These are phyloP conservation scores for Aspergillus taichungensis DNA, from an alignment of 495 filamentous ascomycete genomes.

Conservation along the genomic window DNA sequence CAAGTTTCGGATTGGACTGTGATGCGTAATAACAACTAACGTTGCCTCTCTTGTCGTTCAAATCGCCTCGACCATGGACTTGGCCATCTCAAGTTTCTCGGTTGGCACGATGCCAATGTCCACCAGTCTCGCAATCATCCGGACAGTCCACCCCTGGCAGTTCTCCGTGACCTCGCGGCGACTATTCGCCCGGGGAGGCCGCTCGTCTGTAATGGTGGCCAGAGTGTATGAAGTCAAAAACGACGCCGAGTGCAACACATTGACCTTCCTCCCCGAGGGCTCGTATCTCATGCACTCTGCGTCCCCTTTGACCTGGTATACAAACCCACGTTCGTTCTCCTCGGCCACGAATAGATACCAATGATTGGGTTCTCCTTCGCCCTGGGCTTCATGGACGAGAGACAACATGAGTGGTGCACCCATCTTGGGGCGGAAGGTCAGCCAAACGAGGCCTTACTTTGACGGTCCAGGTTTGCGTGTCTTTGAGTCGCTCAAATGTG, in stretches of 20 bases:
- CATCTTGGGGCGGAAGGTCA: no score
- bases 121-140: slow-evolving; percentile 13
- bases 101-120: slow-evolving; percentile 10
- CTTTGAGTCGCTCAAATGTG: no score
- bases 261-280: slow-evolving; percentile 3
- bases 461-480: no score
- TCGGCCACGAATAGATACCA: slow-evolving; percentile 15
- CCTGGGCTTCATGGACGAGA: slow-evolving; percentile 12
- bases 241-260: neutral
- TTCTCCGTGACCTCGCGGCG: slow-evolving; percentile 12
- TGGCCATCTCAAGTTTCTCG: slow-evolving; percentile 12
- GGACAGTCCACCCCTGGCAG: slow-evolving; percentile 15
- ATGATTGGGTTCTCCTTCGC: slow-evolving; percentile 12
- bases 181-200: slow-evolving; percentile 10
- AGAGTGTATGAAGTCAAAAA: slow-evolving; percentile 6
- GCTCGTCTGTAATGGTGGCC: slow-evolving; percentile 8
- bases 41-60: neutral
- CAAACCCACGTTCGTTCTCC: slow-evolving; percentile 10
- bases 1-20: no score
- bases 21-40: no score
- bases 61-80: slow-evolving; percentile 11
- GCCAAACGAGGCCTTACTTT: no score
- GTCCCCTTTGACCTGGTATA: slow-evolving; percentile 16
- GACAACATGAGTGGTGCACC: no score
- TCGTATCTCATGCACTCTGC: slow-evolving; percentile 16